A percentile compares a stretch with the other conserved stretches of the same genome.
Conservation (phyloP, 371 early-diverging fungal species). For the Lichtheimia hyalospora region DNA sequence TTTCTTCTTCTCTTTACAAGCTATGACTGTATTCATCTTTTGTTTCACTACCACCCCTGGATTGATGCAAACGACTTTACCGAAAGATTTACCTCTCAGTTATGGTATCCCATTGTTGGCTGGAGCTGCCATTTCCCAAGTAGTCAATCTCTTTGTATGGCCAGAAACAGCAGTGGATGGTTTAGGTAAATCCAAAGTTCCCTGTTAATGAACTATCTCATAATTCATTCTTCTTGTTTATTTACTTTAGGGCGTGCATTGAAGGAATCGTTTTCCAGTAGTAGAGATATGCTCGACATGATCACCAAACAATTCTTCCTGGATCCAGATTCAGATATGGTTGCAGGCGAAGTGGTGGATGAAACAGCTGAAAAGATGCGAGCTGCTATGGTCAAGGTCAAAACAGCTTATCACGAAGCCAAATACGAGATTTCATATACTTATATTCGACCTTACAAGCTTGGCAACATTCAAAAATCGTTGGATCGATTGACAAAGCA, state of each 20-base stretch:
- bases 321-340: conserved; percentile 35
- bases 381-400: conserved; percentile 44
- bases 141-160: conserved; percentile 47
- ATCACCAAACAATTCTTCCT: conserved; percentile 48
- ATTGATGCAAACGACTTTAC: conserved; percentile 12
- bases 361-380: conserved; percentile 35
- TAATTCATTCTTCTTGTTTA: neutral
- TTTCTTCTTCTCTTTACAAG: conserved; percentile 30
- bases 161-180: conserved; percentile 55
- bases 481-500: conserved; percentile 43
- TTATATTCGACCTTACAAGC: conserved; percentile 39
- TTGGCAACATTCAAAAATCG: conserved; percentile 35
- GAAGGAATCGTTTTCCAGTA: conserved; percentile 38
- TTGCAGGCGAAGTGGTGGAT: conserved; percentile 31
- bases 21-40: conserved; percentile 31
- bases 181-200: conserved; percentile 18
- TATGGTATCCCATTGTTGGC: conserved; percentile 23
- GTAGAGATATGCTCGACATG: conserved; percentile 43
- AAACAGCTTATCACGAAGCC: conserved; percentile 46
- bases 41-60: conserved; percentile 14
- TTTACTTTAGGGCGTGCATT: conserved; percentile 33
- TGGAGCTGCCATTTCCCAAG: conserved; percentile 27
- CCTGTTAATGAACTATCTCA: neutral
- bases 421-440: conserved; percentile 50
- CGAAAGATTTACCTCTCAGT: conserved; percentile 7